A percentile compares a stretch with the other conserved stretches of the same genome.
These are phyloP conservation scores for Phycomyces nitens DNA, from an alignment of 192 early-diverging fungal genomes.

Conservation along the genomic window DNA sequence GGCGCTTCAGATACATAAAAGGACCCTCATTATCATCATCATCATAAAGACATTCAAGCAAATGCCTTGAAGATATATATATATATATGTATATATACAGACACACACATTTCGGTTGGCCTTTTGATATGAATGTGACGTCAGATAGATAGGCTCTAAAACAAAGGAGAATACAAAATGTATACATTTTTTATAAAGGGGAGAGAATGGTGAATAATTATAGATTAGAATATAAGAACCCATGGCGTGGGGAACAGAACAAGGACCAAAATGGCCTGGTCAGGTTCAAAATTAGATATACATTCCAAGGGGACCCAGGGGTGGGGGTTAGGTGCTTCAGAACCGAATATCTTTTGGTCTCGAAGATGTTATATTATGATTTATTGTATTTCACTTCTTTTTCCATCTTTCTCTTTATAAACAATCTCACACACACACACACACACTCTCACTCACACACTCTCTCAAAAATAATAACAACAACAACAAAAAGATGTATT, in stretches of 20 bases:
- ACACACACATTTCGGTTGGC: no score
- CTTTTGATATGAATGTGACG: no score
- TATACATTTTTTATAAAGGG: conserved; percentile 11
- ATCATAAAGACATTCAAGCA: no score
- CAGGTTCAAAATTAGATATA: background rate
- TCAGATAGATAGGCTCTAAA: no score
- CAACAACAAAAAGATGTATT: conserved; percentile 10
- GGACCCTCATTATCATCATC: no score
- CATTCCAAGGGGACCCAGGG: background rate
- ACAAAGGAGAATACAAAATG: conserved; percentile 7
- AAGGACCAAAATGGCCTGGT: background rate
- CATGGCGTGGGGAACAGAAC: background rate
- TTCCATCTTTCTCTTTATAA: conserved; percentile 2
- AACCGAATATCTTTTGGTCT: conserved; percentile 2
- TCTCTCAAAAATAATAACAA: no score
- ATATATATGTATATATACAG: no score
- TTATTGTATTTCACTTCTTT: conserved; percentile 6
- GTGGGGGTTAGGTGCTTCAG: background rate
- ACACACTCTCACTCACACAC: no score
- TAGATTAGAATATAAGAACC: background rate
- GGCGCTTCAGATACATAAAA: no score
- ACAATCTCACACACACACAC: no score
- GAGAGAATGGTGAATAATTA: conserved; percentile 9
- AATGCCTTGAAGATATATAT: no score
- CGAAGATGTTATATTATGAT: conserved; percentile 4